Evolutionary conservation across 345 rosid genomes (phyloP), one percentile per base, ranked within the genome.

Genomic region (Gossypium bickii): DNA sequence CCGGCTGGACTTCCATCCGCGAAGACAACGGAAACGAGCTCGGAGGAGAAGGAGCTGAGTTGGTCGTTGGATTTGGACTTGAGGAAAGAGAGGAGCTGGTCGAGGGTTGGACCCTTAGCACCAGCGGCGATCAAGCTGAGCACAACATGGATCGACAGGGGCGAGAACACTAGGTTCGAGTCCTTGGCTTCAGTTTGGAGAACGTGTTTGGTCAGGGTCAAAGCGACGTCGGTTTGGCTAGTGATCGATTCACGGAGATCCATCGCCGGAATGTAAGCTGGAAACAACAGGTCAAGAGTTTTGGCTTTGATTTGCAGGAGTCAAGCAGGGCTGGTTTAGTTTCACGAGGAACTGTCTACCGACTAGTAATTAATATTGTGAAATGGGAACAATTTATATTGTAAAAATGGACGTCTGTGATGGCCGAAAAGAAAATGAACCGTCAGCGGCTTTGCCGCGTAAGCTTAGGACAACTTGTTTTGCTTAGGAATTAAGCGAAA

Each of bases 41-140:
- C 85, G 8, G 97, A 84, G 13, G 85, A 84, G 76, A 92, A 86
- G 51, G 88, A 4, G 78, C 67, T 79, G 58, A 92, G 92, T 1
- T 87, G 83, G 44, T 89, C 90, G 56, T 12, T 56, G 76, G 93
- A 86, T 57, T 88, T 74, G 67, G 90, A 80, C 45, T 73, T 84
- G 72, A 94, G 94, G 81, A 90, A 92, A 15, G 93, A 87, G 73
- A 92, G 94, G 81, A 94, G 82, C 82, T 94, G 97, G 12, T 88
- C 87, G 3, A 73, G 88, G 4, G 97, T 86, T 27, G 86, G 63
- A 0, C 93, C 97, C 24, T 73, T 71, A 75, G 92, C 88, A 12
- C 94, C 97, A 63, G 92, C 79, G 59, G 91, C 87, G 79, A 92
- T 85, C 49, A 94, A 63, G 83, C 97, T 79, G 51, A 94, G 90